Evolutionary conservation across 176 grass and related monocot genomes (phyloP), one percentile per base, ranked within the genome.

Genomic region (Dactylis glomerata): DNA sequence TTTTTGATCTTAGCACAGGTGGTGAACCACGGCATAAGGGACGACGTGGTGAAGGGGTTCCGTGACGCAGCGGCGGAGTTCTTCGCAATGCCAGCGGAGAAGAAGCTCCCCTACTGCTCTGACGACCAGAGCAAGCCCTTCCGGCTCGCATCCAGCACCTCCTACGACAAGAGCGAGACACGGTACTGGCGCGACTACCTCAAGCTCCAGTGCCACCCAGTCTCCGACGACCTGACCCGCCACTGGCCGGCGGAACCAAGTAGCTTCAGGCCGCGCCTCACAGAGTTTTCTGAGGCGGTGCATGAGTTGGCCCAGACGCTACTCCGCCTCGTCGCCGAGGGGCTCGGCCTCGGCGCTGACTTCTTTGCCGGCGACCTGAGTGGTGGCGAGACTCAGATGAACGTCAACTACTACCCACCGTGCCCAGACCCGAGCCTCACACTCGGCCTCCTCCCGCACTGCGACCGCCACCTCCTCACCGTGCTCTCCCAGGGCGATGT

Each of bases 111-210:
- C 7, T 40, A 68, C 65, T 68, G 65, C 20, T 68, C 65, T 8
- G 17, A 68, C 17, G 64, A 67, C 32, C 64, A 67, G 64, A 67
- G 64, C 32, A 67, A 67, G 64, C 64, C 64, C 3, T 67, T 67
- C 64, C 64, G 32, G 8, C 16, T 67, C 17, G 64, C 64, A 65
- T 73, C 89, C 10, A 80, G 87, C 80, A 87, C 91, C 75, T 52
- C n/a, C 15, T 89, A 89, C 54, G 84, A 68, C 84, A 65, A 81
- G 57, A 86, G 67, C 16, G 78, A 76, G 15, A 61, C 65, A 4
- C 31, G 17, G 16, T 87, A 89, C 61, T 96, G 91, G 94, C 82
- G 88, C 13, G 94, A 93, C 81, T 93, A 89, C 84, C 85, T 96
- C 27, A 65, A 65, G 62, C 62, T 65, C 0, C 16, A 31, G 0